Base-by-base conservation (phyloP, 495 filamentous ascomycete genomes). In the Chlorociboria aeruginascens region DNA sequence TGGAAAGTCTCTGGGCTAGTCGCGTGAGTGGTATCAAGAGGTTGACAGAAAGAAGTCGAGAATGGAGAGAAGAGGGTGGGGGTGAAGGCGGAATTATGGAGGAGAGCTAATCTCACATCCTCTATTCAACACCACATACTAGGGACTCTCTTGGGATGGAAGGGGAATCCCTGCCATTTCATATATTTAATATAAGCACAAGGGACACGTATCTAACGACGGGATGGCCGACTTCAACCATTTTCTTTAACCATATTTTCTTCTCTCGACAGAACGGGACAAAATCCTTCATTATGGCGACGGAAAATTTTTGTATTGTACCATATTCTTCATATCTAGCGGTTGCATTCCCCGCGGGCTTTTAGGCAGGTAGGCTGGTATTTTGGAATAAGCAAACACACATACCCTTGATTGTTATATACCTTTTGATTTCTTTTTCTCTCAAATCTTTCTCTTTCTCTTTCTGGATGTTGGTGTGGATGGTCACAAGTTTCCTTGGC, bases 1-100 rank as follows among this genome's bases (percentile, higher is more conserved):
- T 85, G 8, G 89, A 96, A 64, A 78, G 78, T 20, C 72, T 94
- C 38, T 95, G 86, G 88, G 86, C 89, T 0, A 77, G 77, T 13
- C 72, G 89, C 20, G 79, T 96, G 34, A 63, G 70, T 6, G 89
- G 89, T 29, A 74, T 95, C 32, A 86, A 82, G 63, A 68, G 76
- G 43, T 63, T 95, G 40, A 85, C 85, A 2, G 84, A 89, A 44
- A 74, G 77, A 56, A 86, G 81, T 40, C 76, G 85, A 40, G 86
- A 89, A 48, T 95, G 89, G 88, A 73, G 88, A 13, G 88, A 93
- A 59, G 81, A 84, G 49, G 53, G 53, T 40, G 82, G 83, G 6
- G 85, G 85, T 34, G 86, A 87, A 57, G 81, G 81, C 40, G 72
- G 71, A 8, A 76, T 93, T 56, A 89, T 85, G 60, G 89, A 95